These are phyloP conservation scores for Chaetomiaceae sp. DNA, from an alignment of 2,329 filamentous ascomycete species.

Conservation along the genomic window DNA sequence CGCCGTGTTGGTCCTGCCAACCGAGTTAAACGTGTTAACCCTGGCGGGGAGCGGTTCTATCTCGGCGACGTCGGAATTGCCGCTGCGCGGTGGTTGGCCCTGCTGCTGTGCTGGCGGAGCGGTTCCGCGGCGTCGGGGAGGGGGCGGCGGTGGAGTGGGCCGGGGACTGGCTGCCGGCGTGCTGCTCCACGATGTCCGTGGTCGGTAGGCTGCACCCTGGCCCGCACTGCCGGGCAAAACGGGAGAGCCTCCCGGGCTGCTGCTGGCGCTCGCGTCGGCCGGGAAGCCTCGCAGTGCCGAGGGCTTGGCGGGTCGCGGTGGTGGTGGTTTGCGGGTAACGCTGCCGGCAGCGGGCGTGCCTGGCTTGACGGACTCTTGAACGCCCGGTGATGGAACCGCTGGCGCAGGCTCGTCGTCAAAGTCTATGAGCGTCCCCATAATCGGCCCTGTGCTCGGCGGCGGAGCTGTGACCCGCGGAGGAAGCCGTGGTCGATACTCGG, in stretches of 20 bases:
- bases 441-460: conserved; percentile 29
- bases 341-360: conserved; percentile 42
- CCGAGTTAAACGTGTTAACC: not conserved
- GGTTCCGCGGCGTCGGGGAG: conserved; percentile 41
- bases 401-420: conserved; percentile 48
- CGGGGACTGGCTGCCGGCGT: conserved; percentile 8
- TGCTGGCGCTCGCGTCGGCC: conserved; percentile 24
- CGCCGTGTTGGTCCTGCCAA: not conserved
- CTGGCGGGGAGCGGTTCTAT: not conserved
- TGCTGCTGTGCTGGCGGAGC: conserved; percentile 1
- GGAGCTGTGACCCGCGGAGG: conserved; percentile 29
- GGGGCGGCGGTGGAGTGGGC: conserved; percentile 39
- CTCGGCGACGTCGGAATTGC: not conserved
- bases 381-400: conserved; percentile 23
- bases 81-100: no score
- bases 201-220: not conserved
- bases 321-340: conserved; percentile 33
- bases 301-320: conserved; percentile 55
- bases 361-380: conserved; percentile 50
- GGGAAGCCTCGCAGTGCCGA: conserved; percentile 43
- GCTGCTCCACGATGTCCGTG: conserved; percentile 2
- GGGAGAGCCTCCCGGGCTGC: not conserved
- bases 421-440: conserved; percentile 57
- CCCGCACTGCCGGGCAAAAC: not conserved
- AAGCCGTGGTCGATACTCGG: conserved; percentile 26